Evolutionary conservation across 1,284 basidiomycete genomes (phyloP).

Genomic region (Neolentinus lepideus): DNA sequence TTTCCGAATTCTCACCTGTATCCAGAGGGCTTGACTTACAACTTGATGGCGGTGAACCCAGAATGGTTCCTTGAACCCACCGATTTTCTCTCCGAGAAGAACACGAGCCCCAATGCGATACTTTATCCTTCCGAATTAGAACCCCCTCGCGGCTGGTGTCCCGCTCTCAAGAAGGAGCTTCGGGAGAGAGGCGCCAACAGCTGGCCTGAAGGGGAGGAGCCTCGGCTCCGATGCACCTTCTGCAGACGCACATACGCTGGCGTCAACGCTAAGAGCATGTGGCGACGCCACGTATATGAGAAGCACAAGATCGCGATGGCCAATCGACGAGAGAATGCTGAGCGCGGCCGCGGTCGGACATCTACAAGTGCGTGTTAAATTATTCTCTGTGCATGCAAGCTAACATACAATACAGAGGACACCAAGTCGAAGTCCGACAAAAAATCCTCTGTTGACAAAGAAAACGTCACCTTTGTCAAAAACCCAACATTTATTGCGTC

Average conservation of each 20-base stretch:
- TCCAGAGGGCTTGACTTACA: constrained; percentile 62
- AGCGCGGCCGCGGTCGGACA: constrained; percentile 52
- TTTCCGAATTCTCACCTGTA: constrained; percentile 56
- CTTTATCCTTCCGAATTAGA: constrained; percentile 68
- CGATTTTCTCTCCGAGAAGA: constrained; percentile 51
- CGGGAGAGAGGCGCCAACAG: constrained; percentile 55
- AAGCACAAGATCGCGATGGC: constrained; percentile 84
- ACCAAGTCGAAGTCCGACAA: background rate
- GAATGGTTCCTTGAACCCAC: constrained; percentile 69
- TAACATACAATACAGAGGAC: background rate
- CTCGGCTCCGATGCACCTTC: constrained; percentile 71
- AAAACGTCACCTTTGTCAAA: constrained; percentile 1
- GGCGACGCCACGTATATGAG: constrained; percentile 77
- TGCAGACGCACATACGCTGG: constrained; percentile 74
- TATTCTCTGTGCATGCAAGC: background rate
- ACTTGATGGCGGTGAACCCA: constrained; percentile 57
- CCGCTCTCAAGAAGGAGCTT: constrained; percentile 67
- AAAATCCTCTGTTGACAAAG: background rate
- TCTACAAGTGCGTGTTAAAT: constrained; percentile 46
- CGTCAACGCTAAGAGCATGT: constrained; percentile 83
- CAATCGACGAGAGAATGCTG: constrained; percentile 63
- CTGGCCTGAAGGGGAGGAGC: constrained; percentile 73
- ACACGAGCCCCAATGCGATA: constrained; percentile 41
- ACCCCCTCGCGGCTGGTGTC: constrained; percentile 76
- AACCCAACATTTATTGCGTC: background rate